Evolutionary conservation across 441 rosid genomes (phyloP).

Genomic region (Metrosideros polymorpha): DNA sequence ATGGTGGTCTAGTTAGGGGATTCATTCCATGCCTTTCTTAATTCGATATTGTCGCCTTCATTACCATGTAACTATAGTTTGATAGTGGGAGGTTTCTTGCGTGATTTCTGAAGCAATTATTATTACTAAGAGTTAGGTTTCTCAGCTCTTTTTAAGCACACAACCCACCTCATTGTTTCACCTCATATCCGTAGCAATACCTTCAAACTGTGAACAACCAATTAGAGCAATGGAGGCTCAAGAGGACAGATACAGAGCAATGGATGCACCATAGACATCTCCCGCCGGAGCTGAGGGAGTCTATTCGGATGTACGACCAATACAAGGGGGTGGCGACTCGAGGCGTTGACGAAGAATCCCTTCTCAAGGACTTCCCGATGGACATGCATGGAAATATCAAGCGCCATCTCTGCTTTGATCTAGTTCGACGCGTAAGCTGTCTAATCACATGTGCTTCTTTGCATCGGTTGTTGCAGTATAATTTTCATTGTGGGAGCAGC

Average conservation of each 20-base stretch:
- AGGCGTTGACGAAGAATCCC: constrained; percentile 77
- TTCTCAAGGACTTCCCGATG: constrained; percentile 66
- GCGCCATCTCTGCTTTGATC: constrained; percentile 79
- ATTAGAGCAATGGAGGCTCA: constrained; percentile 80
- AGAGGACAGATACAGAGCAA: constrained; percentile 79
- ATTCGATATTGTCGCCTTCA: not conserved
- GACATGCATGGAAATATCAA: constrained; percentile 80
- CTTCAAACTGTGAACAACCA: constrained; percentile 61
- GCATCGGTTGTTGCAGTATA: not conserved
- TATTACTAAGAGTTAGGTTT: not conserved
- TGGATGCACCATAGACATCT: constrained; percentile 95
- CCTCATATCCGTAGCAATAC: constrained; percentile 40
- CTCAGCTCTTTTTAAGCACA: not conserved
- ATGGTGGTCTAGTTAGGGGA: not conserved
- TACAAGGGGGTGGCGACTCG: constrained; percentile 80
- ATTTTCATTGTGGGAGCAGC: not conserved
- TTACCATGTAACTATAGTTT: not conserved
- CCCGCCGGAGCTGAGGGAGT: constrained; percentile 51
- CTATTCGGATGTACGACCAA: constrained; percentile 69
- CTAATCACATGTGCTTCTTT: not conserved
- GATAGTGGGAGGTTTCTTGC: not conserved
- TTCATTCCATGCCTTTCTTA: not conserved
- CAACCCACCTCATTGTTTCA: not conserved
- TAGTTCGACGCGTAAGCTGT: constrained; percentile 56
- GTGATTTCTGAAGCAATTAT: not conserved